These are phyloP conservation scores for Cucumis hystrix DNA, from an alignment of 306 rosid genomes.

Conservation along the genomic window DNA sequence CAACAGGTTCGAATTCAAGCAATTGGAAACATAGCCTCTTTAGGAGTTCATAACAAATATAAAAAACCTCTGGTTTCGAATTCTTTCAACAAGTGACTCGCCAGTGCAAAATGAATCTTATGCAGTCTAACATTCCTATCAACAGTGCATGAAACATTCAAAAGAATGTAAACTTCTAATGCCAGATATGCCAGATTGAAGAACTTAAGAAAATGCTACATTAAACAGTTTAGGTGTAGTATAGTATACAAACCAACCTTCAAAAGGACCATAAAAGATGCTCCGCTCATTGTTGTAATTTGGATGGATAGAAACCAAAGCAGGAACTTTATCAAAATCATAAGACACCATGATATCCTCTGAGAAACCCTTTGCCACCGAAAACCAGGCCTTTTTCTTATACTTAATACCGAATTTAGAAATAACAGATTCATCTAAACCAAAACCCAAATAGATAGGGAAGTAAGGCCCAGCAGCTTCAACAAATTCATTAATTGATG, in stretches of 20 bases:
- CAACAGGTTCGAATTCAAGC: background rate
- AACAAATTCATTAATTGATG: conserved; percentile 47
- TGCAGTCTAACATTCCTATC: background rate
- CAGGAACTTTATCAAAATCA: conserved; percentile 87
- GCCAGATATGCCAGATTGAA: background rate
- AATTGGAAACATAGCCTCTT: background rate
- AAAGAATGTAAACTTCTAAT: conserved; percentile 1
- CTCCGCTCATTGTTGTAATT: conserved; percentile 46
- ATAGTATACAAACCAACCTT: conserved; percentile 42
- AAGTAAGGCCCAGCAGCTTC: conserved; percentile 60
- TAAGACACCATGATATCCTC: conserved; percentile 68
- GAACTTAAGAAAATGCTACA: background rate
- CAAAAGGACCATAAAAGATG: conserved; percentile 90
- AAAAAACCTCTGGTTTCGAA: background rate
- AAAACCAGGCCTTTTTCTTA: conserved; percentile 90
- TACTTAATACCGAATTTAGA: conserved; percentile 49
- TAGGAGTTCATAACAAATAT: background rate
- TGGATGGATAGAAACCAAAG: conserved; percentile 69
- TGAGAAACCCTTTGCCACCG: conserved; percentile 82
- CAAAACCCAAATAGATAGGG: conserved; percentile 80
- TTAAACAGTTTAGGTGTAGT: background rate
- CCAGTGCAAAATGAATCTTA: background rate
- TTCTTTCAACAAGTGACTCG: background rate
- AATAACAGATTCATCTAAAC: conserved; percentile 44
- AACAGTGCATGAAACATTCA: background rate